These are phyloP conservation scores for Phytophthora aleatoria DNA, from an alignment of 352 stramenopile genomes.

Conservation along the genomic window DNA sequence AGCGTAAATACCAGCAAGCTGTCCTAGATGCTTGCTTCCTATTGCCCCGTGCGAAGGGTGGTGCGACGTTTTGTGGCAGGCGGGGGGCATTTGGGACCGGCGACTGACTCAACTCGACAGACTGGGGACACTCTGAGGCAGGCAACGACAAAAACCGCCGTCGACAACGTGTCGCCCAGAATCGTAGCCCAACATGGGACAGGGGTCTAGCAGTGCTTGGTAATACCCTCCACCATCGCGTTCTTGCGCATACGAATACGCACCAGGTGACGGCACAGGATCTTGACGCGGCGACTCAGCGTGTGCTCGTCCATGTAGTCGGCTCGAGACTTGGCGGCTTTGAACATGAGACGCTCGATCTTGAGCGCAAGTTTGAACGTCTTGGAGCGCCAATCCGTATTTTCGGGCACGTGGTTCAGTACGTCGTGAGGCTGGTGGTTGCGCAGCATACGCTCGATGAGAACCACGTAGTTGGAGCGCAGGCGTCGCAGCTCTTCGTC, in stretches of 20 bases:
- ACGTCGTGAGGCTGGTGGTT: slow-evolving; percentile 67
- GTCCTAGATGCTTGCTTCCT: too few species aligned
- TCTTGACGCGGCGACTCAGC: slow-evolving; percentile 52
- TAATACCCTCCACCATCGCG: slow-evolving; percentile 34
- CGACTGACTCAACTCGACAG: too few species aligned
- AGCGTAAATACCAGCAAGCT: too few species aligned
- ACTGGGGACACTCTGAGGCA: not conserved
- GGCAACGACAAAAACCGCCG: not conserved
- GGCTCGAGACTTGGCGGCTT: slow-evolving; percentile 47
- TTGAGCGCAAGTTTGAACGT: slow-evolving; percentile 68
- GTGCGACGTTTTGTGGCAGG: too few species aligned
- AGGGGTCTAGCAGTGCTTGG: slow-evolving; percentile 17
- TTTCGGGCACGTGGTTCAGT: slow-evolving; percentile 61
- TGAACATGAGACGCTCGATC: slow-evolving; percentile 69
- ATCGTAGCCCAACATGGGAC: slow-evolving; percentile 6
- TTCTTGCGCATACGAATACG: slow-evolving; percentile 68
- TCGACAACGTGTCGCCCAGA: not conserved
- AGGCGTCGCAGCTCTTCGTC: slow-evolving; percentile 54
- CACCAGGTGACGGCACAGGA: slow-evolving; percentile 58
- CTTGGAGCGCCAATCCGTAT: slow-evolving; percentile 64
- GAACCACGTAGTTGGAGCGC: slow-evolving; percentile 50
- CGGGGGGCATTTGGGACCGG: too few species aligned
- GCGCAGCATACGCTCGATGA: slow-evolving; percentile 66
- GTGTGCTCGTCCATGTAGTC: slow-evolving; percentile 63
- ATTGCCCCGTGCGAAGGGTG: too few species aligned